These are phyloP conservation scores for Penicillium mononematosum DNA, from an alignment of 495 filamentous ascomycete genomes.

Conservation along the genomic window DNA sequence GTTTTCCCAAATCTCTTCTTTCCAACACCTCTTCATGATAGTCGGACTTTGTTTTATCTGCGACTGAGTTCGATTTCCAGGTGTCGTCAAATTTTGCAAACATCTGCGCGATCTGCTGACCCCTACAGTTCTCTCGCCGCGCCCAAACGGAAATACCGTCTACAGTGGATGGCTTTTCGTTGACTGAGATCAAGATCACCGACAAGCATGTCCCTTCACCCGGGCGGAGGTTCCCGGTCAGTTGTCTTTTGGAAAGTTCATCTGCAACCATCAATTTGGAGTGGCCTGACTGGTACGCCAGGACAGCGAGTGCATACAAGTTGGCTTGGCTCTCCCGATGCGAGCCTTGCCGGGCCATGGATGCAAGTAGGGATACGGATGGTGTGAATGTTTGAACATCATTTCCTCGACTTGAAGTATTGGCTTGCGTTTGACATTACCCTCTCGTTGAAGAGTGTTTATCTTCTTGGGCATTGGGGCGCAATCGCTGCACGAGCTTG, in stretches of 20 bases:
- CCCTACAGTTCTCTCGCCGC: background rate
- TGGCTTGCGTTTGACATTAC: no score
- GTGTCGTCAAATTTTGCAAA: background rate
- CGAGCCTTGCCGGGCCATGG: background rate
- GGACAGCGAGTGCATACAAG: slow-evolving; percentile 12
- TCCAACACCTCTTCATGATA: background rate
- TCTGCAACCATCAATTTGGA: slow-evolving; percentile 11
- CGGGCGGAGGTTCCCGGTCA: slow-evolving; percentile 1
- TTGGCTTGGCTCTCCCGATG: slow-evolving; percentile 13
- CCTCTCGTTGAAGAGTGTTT: no score
- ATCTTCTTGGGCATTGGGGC: no score
- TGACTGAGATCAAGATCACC: slow-evolving; percentile 4
- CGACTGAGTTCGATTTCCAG: background rate
- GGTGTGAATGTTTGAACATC: background rate
- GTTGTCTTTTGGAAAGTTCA: slow-evolving; percentile 9
- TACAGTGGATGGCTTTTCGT: background rate
- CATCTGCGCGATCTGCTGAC: background rate
- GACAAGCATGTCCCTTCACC: slow-evolving; percentile 7
- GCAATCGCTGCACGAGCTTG: no score
- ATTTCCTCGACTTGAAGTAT: background rate
- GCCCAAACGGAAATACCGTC: background rate
- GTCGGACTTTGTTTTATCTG: background rate
- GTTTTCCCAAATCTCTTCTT: background rate
- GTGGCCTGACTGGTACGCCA: slow-evolving; percentile 8
- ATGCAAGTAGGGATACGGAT: background rate